phyloP scores from a whole-genome alignment of 148 eudicot species.

The Camellia granthamiana region DNA sequence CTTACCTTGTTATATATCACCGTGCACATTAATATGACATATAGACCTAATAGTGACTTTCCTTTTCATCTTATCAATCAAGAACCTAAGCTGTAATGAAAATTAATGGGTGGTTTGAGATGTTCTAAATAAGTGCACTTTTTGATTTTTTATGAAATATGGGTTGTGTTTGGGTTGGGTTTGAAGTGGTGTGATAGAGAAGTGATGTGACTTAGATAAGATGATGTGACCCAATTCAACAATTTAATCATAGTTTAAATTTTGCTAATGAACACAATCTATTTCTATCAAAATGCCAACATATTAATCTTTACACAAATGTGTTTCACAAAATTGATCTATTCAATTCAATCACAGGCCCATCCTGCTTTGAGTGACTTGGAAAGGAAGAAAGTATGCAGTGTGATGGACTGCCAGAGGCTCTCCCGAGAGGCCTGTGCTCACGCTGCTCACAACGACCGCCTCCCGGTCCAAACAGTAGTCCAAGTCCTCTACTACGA shows the following conservation, averaged over 20 bases:
- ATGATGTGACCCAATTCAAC: background rate
- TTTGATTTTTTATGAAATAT: too few relatives aligned
- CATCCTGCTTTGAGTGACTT: conserved; percentile 71
- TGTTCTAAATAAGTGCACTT: too few relatives aligned
- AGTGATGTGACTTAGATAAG: too few relatives aligned
- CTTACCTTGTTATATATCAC: too few relatives aligned
- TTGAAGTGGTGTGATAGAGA: too few relatives aligned
- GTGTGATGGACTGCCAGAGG: conserved; percentile 91
- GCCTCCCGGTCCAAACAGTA: conserved; percentile 88
- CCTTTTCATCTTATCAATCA: background rate
- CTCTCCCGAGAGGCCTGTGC: conserved; percentile 93
- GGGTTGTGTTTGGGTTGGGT: too few relatives aligned
- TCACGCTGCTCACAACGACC: conserved; percentile 89
- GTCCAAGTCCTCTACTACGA: conserved; percentile 92
- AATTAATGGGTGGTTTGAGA: too few relatives aligned
- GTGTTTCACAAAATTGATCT: background rate
- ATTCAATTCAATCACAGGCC: conserved; percentile 38
- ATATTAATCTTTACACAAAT: background rate
- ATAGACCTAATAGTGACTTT: background rate
- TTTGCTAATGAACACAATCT: background rate
- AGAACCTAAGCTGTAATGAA: background rate
- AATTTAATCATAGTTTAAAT: background rate
- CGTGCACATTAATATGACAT: background rate
- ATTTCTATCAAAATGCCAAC: background rate
- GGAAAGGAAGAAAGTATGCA: conserved; percentile 86